These are phyloP conservation scores for Isoetes taiwanensis DNA, from an alignment of 75 land plant species.

Conservation along the genomic window DNA sequence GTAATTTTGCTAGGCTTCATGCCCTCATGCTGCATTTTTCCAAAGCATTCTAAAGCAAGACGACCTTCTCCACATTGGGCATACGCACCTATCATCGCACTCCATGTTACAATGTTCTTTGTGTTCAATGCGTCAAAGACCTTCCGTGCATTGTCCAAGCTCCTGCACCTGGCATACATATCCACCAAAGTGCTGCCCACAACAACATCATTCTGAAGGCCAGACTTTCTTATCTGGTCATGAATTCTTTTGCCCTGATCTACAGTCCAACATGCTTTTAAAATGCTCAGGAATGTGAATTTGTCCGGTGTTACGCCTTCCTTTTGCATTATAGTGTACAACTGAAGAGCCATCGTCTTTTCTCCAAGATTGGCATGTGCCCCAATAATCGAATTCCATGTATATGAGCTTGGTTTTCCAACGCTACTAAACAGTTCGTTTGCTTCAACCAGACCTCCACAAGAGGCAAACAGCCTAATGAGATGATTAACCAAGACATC, in stretches of 20 bases:
- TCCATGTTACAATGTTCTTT: conserved; percentile 7
- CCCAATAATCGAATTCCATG: neutral
- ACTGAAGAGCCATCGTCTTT: neutral
- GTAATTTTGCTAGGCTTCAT: conserved; percentile 17
- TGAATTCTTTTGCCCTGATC: conserved; percentile 3
- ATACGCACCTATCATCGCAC: conserved; percentile 9
- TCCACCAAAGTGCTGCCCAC: conserved; percentile 30
- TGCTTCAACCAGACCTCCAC: conserved; percentile 1
- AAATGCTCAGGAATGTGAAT: conserved; percentile 22
- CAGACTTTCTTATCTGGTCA: neutral
- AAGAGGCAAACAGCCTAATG: neutral
- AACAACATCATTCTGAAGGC: neutral
- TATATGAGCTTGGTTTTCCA: neutral
- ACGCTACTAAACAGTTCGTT: neutral
- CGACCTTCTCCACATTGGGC: neutral
- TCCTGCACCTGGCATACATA: conserved; percentile 39
- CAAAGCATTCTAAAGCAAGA: neutral
- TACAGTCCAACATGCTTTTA: conserved; percentile 14
- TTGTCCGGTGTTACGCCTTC: conserved; percentile 9
- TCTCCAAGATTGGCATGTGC: neutral
- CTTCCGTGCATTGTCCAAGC: conserved; percentile 14
- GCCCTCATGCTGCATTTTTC: neutral
- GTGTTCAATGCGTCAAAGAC: conserved; percentile 8
- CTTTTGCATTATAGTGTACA: neutral
- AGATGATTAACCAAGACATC: neutral